Percentiles rank a stretch among this genome's conserved stretches.
Evolutionary conservation across 441 rosid species (phyloP).

Genomic region (Croton laevigatus): DNA sequence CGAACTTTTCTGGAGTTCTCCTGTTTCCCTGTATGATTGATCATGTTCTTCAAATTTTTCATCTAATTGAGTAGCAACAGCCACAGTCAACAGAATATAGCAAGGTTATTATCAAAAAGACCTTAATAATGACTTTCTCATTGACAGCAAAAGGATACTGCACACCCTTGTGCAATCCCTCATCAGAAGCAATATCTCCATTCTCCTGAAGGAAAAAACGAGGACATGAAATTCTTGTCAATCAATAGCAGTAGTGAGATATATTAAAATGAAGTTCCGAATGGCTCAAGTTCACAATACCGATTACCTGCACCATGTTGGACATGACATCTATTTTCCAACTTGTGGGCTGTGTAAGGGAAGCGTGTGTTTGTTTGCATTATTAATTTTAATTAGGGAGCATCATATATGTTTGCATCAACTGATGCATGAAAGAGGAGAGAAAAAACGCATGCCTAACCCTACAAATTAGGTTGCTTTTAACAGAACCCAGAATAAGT

Average conservation of each 20-base stretch:
- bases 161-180: conserved; percentile 64
- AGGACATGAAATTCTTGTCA: not conserved
- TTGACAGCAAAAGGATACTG: conserved; percentile 88
- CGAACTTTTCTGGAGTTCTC: conserved; percentile 90
- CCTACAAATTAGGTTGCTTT: too few relatives aligned
- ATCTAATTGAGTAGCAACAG: conserved; percentile 13
- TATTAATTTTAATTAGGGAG: too few relatives aligned
- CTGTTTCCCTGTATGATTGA: conserved; percentile 69
- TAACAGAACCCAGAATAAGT: not conserved
- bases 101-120: conserved; percentile 19
- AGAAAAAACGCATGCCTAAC: too few relatives aligned
- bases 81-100: conserved; percentile 9
- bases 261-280: not conserved
- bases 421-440: too few relatives aligned
- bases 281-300: too few relatives aligned
- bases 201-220: conserved; percentile 51
- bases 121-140: conserved; percentile 94
- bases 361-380: too few relatives aligned
- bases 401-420: too few relatives aligned
- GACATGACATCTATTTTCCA: too few relatives aligned
- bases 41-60: conserved; percentile 19
- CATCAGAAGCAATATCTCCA: conserved; percentile 62
- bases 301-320: too few relatives aligned
- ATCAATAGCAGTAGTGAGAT: not conserved
- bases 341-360: too few relatives aligned